Evolutionary conservation across 2,329 filamentous ascomycete species (phyloP), one percentile per base, ranked within the genome.

Genomic region (Epichloe brachyelytri): DNA sequence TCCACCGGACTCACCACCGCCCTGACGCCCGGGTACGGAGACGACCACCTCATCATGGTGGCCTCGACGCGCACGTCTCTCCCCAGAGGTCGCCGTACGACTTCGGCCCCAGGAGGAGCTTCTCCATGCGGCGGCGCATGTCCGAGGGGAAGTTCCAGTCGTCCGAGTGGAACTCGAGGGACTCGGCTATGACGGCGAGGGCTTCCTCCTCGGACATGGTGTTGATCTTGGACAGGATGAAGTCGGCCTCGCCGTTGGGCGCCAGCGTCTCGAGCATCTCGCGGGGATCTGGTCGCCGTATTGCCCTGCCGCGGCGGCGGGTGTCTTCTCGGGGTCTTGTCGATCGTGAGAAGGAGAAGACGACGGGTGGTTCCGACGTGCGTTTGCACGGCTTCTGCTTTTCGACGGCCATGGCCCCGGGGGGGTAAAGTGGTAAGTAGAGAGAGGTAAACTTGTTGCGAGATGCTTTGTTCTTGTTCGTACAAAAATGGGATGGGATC

Each of bases 101-200:
- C 53, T 72, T 69, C 1, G 60, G 62, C 0, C 69, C 70, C 11
- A 62, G 54, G 2, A 72, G 55, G 1, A 71, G 60, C n/a, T 57
- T 58, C 49, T 58, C 55, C 66, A 73, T 70, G 17, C 67, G 67
- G n/a, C 63, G 62, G 22, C 68, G 60, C 68, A 71, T 72, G 4
- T 69, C 66, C 2, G 63, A 57, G 0, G 0, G 70, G 39, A 72
- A 72, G 56, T 71, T 71, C 67, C 68, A 71, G 56, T 72, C 70
- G 49, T 72, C 70, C 20, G 60, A 57, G 53, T 71, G 68, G 55
- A 71, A 71, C 17, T 61, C 58, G 47, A 68, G 55, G 0, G 65
- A 60, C 54, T 71, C 68, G 2, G 58, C 50, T 8, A 73, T 53
- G 46, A 72, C 71, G 26, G 61, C 65, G 5, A 69, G 30, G 0